These are phyloP conservation scores for Castanospermum australe DNA, from an alignment of 306 rosid genomes.

Conservation along the genomic window DNA sequence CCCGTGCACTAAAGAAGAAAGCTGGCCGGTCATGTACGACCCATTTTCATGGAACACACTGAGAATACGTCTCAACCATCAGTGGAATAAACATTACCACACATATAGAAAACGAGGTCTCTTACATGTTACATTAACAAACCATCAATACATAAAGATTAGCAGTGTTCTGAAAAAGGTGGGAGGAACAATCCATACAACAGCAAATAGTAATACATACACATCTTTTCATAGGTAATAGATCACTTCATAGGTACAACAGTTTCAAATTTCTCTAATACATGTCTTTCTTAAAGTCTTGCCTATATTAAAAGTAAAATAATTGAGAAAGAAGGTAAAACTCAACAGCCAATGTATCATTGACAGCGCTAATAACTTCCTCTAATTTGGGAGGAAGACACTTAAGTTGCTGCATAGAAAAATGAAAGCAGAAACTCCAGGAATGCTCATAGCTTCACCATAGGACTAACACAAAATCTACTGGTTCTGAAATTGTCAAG, in stretches of 20 bases:
- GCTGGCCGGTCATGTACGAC: constrained; percentile 26
- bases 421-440: background rate
- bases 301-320: background rate
- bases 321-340: background rate
- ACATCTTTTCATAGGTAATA: constrained; percentile 36
- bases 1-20: background rate
- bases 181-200: constrained; percentile 18
- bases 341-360: background rate
- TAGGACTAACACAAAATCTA: background rate
- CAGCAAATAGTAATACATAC: constrained; percentile 15
- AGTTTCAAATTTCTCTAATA: constrained; percentile 14
- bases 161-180: constrained; percentile 3
- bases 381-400: background rate
- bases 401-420: background rate
- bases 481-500: background rate
- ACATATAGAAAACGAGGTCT: constrained; percentile 36
- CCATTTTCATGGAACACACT: constrained; percentile 32
- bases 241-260: constrained; percentile 38
- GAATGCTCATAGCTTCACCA: background rate
- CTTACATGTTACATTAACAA: constrained; percentile 33
- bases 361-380: background rate
- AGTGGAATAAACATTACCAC: background rate
- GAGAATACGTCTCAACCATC: constrained; percentile 34
- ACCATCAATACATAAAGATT: constrained; percentile 4
- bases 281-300: constrained; percentile 9